These are phyloP conservation scores for Rhododendron simsii DNA, from an alignment of 148 eudicot species.

Conservation along the genomic window DNA sequence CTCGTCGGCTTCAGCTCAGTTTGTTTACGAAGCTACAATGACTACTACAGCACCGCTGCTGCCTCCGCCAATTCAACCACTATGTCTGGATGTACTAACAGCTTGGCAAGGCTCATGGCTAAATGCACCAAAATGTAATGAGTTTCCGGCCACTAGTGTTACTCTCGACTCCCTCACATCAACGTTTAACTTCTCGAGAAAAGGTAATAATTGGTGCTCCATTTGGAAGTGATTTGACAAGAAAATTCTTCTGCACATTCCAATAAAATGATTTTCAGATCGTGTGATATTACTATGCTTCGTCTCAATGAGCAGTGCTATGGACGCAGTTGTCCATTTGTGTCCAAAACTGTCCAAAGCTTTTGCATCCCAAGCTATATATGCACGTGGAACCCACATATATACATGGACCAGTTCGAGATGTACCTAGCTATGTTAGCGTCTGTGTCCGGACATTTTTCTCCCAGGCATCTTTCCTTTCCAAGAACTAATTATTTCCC, in stretches of 20 bases:
- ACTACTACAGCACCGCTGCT: neutral
- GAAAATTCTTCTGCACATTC: too few relatives aligned
- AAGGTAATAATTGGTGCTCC: neutral
- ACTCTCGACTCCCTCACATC: neutral
- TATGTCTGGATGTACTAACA: slow-evolving; percentile 27
- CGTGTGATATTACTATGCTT: too few relatives aligned
- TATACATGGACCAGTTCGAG: neutral
- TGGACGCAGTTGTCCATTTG: too few relatives aligned
- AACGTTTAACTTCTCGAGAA: neutral
- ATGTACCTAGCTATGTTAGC: too few relatives aligned
- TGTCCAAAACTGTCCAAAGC: too few relatives aligned
- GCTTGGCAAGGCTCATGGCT: slow-evolving; percentile 23
- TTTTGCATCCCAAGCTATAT: too few relatives aligned
- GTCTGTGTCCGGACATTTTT: too few relatives aligned
- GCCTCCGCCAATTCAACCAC: slow-evolving; percentile 7
- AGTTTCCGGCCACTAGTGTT: neutral
- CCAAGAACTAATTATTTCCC: neutral
- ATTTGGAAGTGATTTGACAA: too few relatives aligned
- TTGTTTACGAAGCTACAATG: neutral
- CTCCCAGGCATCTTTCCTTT: neutral
- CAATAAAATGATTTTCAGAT: too few relatives aligned
- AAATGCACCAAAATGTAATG: neutral
- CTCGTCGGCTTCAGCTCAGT: neutral
- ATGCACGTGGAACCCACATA: too few relatives aligned
- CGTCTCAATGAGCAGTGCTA: too few relatives aligned